phyloP scores from a whole-genome alignment of 768 basidiomycete species.

The Lactifluus hygrophoroides region DNA sequence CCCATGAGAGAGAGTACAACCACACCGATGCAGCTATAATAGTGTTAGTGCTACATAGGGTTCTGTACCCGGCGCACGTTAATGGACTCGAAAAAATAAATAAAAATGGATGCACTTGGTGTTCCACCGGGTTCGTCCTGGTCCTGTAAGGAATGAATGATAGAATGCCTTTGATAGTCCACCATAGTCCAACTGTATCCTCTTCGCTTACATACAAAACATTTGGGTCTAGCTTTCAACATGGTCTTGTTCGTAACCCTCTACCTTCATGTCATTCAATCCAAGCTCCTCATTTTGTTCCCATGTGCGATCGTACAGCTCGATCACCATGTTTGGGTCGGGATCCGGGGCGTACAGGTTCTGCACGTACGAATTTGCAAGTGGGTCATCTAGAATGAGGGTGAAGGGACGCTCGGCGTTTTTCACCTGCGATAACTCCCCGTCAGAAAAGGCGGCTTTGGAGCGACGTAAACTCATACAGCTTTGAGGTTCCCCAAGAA shows the following conservation, averaged over 20 bases:
- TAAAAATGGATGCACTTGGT: no score
- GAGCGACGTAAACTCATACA: conserved; percentile 32
- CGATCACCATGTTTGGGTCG: conserved; percentile 86
- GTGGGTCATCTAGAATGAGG: conserved; percentile 88
- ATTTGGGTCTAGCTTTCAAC: not conserved
- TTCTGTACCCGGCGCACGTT: no score
- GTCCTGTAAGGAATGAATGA: not conserved
- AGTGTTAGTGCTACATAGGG: no score
- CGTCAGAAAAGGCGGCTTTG: not conserved
- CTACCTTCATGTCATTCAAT: conserved; percentile 82
- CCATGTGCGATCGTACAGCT: conserved; percentile 74
- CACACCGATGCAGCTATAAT: no score
- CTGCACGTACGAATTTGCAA: conserved; percentile 93
- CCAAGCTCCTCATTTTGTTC: conserved; percentile 95
- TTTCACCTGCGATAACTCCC: conserved; percentile 50
- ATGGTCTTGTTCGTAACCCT: conserved; percentile 49
- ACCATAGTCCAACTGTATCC: not conserved
- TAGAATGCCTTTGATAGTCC: not conserved
- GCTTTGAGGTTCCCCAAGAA: conserved; percentile 75
- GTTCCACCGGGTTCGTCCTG: not conserved
- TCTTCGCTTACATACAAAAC: not conserved
- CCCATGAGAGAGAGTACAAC: no score
- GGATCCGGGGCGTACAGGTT: conserved; percentile 96
- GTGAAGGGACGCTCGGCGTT: conserved; percentile 76
- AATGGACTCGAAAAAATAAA: no score